Percentiles rank a stretch among this genome's conserved stretches.
These are phyloP conservation scores for Termitomyces sp. DNA, from an alignment of 768 basidiomycete genomes.

Conservation along the genomic window DNA sequence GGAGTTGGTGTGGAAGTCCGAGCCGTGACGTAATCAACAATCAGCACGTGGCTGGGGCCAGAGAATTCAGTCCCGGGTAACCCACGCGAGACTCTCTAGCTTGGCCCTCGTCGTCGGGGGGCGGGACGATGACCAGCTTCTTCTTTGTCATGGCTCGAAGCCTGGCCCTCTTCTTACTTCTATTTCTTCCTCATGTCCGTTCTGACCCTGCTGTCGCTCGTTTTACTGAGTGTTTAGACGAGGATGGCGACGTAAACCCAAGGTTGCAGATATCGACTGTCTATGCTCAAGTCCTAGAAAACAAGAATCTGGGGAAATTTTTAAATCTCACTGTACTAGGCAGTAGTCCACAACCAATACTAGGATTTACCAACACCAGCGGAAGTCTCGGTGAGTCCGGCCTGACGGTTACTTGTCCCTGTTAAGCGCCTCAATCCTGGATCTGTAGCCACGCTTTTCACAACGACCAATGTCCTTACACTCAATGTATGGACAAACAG, in stretches of 20 bases:
- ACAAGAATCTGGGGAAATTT: constrained; percentile 33
- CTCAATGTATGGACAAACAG: constrained; percentile 66
- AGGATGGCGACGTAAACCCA: constrained; percentile 35
- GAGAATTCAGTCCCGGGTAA: constrained; percentile 1
- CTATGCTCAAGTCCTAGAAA: constrained; percentile 63
- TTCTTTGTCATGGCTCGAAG: constrained; percentile 10
- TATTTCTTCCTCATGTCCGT: constrained; percentile 18
- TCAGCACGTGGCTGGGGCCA: constrained; percentile 9
- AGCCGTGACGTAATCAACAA: constrained; percentile 9
- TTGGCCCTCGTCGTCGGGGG: constrained; percentile 15
- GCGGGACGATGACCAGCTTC: constrained; percentile 21
- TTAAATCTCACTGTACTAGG: constrained; percentile 77
- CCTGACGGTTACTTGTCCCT: constrained; percentile 7
- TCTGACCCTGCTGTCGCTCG: constrained; percentile 58
- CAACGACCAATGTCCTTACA: constrained; percentile 74
- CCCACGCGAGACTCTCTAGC: neutral
- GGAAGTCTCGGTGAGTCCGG: constrained; percentile 56
- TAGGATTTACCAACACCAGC: constrained; percentile 54
- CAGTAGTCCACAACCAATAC: constrained; percentile 48
- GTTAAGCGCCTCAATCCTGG: constrained; percentile 7
- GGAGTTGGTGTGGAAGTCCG: too few relatives aligned
- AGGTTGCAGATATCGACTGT: constrained; percentile 66
- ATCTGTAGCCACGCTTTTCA: constrained; percentile 76
- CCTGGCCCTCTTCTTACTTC: constrained; percentile 20
- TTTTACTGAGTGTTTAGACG: constrained; percentile 66